Evolutionary conservation across 2,329 filamentous ascomycete species (phyloP).

Genomic region (Fusarium abutilonis): DNA sequence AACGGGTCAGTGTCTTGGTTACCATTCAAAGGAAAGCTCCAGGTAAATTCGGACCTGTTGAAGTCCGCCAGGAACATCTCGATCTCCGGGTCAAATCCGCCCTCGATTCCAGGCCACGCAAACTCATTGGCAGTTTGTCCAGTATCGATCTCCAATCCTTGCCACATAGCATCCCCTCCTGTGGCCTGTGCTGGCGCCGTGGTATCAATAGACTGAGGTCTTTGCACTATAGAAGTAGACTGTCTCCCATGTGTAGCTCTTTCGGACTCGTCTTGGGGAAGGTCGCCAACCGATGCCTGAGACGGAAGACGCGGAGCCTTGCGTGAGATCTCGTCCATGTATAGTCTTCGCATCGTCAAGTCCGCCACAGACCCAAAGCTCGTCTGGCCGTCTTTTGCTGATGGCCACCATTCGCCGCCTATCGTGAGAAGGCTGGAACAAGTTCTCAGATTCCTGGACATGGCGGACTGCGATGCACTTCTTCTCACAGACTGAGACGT

Average conservation of each 20-base stretch:
- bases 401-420: constrained; percentile 55
- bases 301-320: constrained; percentile 12
- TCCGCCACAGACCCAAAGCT: constrained; percentile 44
- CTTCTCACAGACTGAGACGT: constrained; percentile 45
- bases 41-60: constrained; percentile 23
- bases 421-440: constrained; percentile 53
- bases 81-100: constrained; percentile 27
- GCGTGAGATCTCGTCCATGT: constrained; percentile 7
- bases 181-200: neutral
- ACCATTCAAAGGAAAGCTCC: constrained; percentile 20
- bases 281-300: neutral
- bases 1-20: constrained; percentile 10
- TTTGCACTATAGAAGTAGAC: neutral
- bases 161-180: constrained; percentile 1
- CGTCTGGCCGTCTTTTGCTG: constrained; percentile 46
- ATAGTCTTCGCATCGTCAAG: constrained; percentile 22
- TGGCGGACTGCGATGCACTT: constrained; percentile 20
- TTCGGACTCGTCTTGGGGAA: neutral
- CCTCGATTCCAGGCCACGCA: neutral
- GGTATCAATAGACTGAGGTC: neutral
- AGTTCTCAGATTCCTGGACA: constrained; percentile 41
- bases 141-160: neutral
- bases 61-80: constrained; percentile 33
- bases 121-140: neutral
- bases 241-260: no score